Evolutionary conservation across 2,329 filamentous ascomycete genomes (phyloP), one percentile per base, ranked within the genome.

Genomic region (Fusarium sp.): DNA sequence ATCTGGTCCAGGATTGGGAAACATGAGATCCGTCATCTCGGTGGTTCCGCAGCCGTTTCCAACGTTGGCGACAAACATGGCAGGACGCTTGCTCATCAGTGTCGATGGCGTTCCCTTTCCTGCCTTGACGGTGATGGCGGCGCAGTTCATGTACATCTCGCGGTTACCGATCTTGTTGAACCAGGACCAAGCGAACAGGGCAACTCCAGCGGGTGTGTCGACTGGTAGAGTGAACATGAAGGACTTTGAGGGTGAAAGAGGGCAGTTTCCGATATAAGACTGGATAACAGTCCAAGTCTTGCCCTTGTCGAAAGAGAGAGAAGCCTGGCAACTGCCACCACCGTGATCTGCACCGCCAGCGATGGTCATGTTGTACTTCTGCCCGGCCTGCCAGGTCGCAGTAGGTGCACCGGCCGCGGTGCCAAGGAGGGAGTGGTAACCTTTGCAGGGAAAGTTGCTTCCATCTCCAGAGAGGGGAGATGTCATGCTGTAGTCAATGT

Each of bases 111-210:
- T 82, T 57, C 69, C 76, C 11, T 75, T 77, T 40, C 81, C 80
- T 20, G 81, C 81, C 60, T 80, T 82, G 80, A 95, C 90, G 66
- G 88, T 89, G 75, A 95, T 88, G 62, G 89, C 86, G 4, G 93
- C 93, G 79, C 93, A 96, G 83, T 94, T 94, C 92, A 94, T 94
- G 87, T 96, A 96, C 89, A 93, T 93, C 80, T 95, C 93, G 57
- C 93, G 88, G 82, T 94, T 94, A 24, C 93, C 93, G 38, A 93
- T 83, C 73, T 89, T 86, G 85, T 94, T 94, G 83, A 93, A 92
- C 92, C 92, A 93, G 18, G 90, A 91, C 94, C 94, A 95, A 24
- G 90, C 90, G 54, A 95, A 88, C 29, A 95, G 79, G 61, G 90
- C 92, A n/a, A 90, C 88, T 82, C 82, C 85, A 66, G 34, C 60